Evolutionary conservation across 441 rosid genomes (phyloP).

Genomic region (Erodium trifolium): DNA sequence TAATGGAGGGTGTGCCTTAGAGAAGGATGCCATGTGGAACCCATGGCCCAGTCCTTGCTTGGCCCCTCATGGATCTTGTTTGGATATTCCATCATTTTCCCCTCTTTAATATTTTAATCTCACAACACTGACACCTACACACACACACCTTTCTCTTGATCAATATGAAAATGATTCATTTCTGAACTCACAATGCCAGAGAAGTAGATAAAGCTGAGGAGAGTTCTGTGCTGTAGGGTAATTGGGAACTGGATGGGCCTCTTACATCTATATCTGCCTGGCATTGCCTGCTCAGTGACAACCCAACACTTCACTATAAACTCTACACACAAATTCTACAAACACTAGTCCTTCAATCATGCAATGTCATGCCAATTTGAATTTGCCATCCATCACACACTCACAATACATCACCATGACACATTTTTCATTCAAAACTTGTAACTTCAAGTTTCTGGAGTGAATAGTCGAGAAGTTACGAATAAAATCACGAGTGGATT

Average conservation of each 20-base stretch:
- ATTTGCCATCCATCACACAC: not conserved
- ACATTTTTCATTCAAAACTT: too few relatives aligned
- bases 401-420: not conserved
- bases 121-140: not conserved
- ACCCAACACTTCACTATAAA: not conserved
- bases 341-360: not conserved
- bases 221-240: not conserved
- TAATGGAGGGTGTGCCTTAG: constrained; percentile 6
- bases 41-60: constrained; percentile 2
- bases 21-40: not conserved
- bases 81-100: not conserved
- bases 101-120: not conserved
- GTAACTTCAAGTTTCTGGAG: too few relatives aligned
- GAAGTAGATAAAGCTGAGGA: not conserved
- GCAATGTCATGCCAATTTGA: not conserved
- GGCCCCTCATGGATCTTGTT: constrained; percentile 7
- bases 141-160: not conserved
- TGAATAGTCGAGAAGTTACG: too few relatives aligned
- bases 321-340: not conserved
- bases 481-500: too few relatives aligned
- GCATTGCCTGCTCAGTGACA: not conserved
- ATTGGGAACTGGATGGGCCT: not conserved
- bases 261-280: too few relatives aligned
- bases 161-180: not conserved
- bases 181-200: not conserved